These are phyloP conservation scores for Lineolata rhizophorae DNA, from an alignment of 495 filamentous ascomycete species.

Conservation along the genomic window DNA sequence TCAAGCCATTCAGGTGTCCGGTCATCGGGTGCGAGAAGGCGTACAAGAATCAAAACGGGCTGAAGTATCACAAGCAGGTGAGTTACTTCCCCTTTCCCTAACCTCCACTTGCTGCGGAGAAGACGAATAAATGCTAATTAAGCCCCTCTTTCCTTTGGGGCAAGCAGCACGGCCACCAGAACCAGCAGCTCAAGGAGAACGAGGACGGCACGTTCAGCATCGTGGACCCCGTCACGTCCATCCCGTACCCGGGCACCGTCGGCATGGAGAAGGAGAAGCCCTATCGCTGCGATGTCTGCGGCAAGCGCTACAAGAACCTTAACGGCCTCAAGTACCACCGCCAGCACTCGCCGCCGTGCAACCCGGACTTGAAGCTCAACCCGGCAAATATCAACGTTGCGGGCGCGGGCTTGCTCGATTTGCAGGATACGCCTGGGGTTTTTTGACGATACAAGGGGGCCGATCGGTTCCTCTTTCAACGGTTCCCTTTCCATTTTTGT, in stretches of 20 bases:
- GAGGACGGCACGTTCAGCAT: slow-evolving; percentile 94
- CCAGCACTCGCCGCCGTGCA: slow-evolving; percentile 19
- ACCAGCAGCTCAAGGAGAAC: slow-evolving; percentile 87
- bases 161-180: slow-evolving; percentile 72
- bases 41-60: slow-evolving; percentile 97
- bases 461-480: too few relatives aligned
- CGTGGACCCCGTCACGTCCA: slow-evolving; percentile 84
- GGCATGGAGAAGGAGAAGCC: slow-evolving; percentile 99
- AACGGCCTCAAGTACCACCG: slow-evolving; percentile 34
- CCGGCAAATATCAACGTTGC: slow-evolving; percentile 17
- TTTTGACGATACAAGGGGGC: too few relatives aligned
- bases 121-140: slow-evolving; percentile 6
- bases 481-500: too few relatives aligned
- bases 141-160: too few relatives aligned
- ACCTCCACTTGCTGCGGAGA: too few relatives aligned
- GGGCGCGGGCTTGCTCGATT: slow-evolving; percentile 17
- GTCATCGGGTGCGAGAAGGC: slow-evolving; percentile 98
- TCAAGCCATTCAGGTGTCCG: slow-evolving; percentile 91
- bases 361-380: slow-evolving; percentile 17
- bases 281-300: slow-evolving; percentile 87
- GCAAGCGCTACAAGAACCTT: slow-evolving; percentile 97
- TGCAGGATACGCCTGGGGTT: slow-evolving; percentile 15
- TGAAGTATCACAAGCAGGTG: slow-evolving; percentile 71
- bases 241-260: slow-evolving; percentile 82
- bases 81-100: slow-evolving; percentile 12